Conservation (phyloP, 306 rosid genomes). For the Malus orientalis region DNA sequence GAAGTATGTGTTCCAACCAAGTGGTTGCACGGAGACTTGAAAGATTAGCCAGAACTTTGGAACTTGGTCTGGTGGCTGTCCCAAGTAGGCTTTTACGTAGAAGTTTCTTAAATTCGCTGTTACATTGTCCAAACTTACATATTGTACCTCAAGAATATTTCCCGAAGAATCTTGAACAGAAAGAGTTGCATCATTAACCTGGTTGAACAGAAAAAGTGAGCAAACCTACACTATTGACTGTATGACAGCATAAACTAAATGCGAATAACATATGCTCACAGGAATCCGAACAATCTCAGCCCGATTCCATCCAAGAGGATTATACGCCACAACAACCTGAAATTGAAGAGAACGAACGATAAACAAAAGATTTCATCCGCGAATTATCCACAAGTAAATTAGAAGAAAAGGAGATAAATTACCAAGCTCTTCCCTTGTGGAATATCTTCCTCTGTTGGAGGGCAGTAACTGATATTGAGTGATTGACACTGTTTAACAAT, state of each 20-base stretch:
- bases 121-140: conserved; percentile 45
- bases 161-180: conserved; percentile 70
- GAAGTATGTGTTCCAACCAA: conserved; percentile 90
- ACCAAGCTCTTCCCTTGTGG: conserved; percentile 69
- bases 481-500: conserved; percentile 62
- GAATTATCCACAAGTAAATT: background rate
- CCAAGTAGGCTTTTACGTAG: conserved; percentile 69
- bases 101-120: conserved; percentile 49
- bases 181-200: conserved; percentile 71
- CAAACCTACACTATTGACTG: background rate
- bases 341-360: conserved; percentile 1
- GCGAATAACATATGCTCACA: conserved; percentile 32
- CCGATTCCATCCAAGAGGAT: conserved; percentile 88
- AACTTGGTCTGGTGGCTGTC: conserved; percentile 36
- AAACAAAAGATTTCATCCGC: background rate
- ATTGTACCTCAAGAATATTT: conserved; percentile 48
- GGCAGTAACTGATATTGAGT: conserved; percentile 87
- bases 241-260: background rate
- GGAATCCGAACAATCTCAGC: conserved; percentile 70
- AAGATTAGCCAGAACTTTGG: conserved; percentile 83
- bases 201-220: background rate
- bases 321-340: conserved; percentile 81
- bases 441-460: conserved; percentile 62
- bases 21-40: conserved; percentile 68
- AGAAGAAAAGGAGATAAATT: conserved; percentile 13